phyloP scores from a whole-genome alignment of 768 basidiomycete genomes.

The Pleurotus eryngii region DNA sequence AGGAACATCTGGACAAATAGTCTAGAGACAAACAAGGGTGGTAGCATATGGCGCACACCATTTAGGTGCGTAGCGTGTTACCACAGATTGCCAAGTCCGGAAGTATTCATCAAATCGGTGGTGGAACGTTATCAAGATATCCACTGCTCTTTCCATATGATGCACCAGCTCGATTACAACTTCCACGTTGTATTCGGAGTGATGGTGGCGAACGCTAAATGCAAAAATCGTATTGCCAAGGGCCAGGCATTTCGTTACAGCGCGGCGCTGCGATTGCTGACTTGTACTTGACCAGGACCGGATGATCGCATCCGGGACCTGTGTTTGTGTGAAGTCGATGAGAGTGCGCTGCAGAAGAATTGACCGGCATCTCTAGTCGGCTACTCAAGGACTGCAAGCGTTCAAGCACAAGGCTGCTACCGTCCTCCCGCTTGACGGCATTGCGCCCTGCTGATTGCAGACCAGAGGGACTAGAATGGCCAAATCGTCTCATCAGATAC shows the following conservation, averaged over 20 bases:
- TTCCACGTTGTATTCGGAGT: neutral
- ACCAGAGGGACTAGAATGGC: neutral
- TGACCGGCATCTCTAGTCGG: conserved; percentile 2
- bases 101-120: neutral
- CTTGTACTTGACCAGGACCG: too few species aligned
- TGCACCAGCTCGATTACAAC: too few species aligned
- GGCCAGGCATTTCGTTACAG: too few species aligned
- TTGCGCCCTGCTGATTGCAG: neutral
- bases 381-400: neutral
- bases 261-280: too few species aligned
- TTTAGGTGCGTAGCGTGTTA: neutral
- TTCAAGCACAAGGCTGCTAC: too few species aligned
- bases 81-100: conserved; percentile 2
- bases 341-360: neutral
- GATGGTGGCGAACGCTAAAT: neutral
- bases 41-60: neutral
- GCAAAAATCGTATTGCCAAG: neutral
- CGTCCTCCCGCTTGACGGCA: neutral
- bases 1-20: conserved; percentile 4
- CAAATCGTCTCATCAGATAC: neutral
- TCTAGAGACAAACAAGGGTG: neutral
- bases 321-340: too few species aligned
- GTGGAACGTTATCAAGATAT: too few species aligned
- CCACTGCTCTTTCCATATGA: too few species aligned
- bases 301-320: too few species aligned